A percentile compares a stretch with the other conserved stretches of the same genome.
phyloP scores from a whole-genome alignment of 768 basidiomycete species.

The Trametes sanguinea region DNA sequence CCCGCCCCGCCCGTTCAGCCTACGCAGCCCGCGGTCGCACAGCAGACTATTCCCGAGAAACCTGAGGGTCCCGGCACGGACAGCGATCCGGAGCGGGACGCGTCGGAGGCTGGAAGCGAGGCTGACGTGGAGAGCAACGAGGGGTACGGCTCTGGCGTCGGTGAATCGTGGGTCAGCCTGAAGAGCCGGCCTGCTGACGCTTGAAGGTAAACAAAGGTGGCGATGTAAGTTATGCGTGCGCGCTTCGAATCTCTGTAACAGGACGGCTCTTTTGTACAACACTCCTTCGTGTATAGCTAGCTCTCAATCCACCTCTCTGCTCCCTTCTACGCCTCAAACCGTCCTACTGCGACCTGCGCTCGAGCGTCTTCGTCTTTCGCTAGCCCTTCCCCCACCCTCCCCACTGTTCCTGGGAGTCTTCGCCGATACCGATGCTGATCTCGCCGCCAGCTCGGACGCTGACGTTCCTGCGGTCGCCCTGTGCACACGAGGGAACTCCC shows the following conservation, averaged over 20 bases:
- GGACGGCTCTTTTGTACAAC: conserved; percentile 4
- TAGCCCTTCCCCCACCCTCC: no score
- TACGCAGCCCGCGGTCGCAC: neutral
- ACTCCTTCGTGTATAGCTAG: neutral
- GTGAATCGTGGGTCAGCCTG: conserved; percentile 73
- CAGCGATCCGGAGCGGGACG: conserved; percentile 26
- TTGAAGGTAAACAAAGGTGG: neutral
- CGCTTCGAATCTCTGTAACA: neutral
- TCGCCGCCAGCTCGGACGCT: no score
- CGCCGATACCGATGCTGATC: no score
- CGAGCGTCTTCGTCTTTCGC: no score
- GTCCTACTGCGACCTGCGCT: no score
- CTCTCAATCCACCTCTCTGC: neutral
- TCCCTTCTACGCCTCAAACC: neutral
- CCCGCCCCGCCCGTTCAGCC: conserved; percentile 3
- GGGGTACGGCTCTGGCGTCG: conserved; percentile 51
- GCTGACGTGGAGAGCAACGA: conserved; percentile 69
- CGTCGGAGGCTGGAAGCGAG: conserved; percentile 58
- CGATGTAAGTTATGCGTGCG: conserved; percentile 9
- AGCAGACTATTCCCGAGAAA: conserved; percentile 15
- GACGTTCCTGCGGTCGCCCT: no score
- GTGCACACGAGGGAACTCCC: no score
- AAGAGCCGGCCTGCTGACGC: conserved; percentile 17
- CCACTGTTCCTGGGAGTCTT: neutral
- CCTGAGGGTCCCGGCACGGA: conserved; percentile 9